These are phyloP conservation scores for Neoscytalidium dimidiatum DNA, from an alignment of 2,329 filamentous ascomycete species.

Conservation along the genomic window DNA sequence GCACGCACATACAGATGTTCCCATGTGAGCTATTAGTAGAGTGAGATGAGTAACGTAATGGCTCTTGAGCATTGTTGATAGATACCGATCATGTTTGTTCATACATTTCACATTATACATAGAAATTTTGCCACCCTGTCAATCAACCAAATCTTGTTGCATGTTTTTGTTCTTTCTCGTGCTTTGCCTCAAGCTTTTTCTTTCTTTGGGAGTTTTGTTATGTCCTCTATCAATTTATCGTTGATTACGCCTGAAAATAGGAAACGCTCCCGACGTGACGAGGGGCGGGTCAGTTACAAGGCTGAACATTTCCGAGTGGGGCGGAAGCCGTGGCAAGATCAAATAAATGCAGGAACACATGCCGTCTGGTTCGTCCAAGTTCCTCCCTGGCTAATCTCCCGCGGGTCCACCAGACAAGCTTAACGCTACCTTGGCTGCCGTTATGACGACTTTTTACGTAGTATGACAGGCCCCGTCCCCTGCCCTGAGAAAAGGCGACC, in stretches of 20 bases:
- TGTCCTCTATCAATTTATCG: no score
- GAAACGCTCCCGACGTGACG: background rate
- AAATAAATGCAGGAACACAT: background rate
- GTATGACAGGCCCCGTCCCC: background rate
- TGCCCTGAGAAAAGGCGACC: background rate
- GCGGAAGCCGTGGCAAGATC: background rate
- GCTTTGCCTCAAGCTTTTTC: background rate
- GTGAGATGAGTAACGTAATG: background rate
- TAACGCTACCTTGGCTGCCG: background rate
- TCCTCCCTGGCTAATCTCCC: background rate
- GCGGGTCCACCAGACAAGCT: conserved; percentile 5
- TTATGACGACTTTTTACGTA: background rate
- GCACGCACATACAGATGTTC: background rate
- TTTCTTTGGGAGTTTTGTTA: no score
- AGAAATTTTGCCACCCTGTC: background rate
- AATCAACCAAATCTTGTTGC: background rate
- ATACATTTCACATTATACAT: background rate
- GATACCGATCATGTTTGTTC: background rate
- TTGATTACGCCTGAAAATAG: background rate
- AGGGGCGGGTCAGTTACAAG: background rate
- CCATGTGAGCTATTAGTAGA: background rate
- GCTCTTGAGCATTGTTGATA: background rate
- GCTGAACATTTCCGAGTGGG: background rate
- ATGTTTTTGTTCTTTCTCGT: no score
- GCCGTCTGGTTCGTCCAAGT: background rate